Percentiles rank a stretch among this genome's conserved stretches.
Evolutionary conservation across 805 yeast species (phyloP).

Genomic region (Myxozyma nipponensis): DNA sequence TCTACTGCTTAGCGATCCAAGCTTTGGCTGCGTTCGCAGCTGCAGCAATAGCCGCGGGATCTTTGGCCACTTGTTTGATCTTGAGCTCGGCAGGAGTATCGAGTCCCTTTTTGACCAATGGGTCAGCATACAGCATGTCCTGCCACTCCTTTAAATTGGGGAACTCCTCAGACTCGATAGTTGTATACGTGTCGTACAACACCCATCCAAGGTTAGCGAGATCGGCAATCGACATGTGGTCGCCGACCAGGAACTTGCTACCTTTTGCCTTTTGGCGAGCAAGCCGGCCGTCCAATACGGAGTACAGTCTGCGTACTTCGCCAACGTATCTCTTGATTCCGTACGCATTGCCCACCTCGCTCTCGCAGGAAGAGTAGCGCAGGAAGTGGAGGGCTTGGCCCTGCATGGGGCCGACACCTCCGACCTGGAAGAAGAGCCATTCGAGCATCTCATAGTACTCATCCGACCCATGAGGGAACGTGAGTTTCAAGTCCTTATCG

Average conservation of each 20-base stretch:
- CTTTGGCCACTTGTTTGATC: constrained; percentile 13
- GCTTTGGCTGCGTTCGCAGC: background rate
- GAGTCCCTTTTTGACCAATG: constrained; percentile 52
- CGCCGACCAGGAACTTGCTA: constrained; percentile 55
- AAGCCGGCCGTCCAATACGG: constrained; percentile 41
- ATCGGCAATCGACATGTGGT: constrained; percentile 50
- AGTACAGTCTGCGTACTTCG: constrained; percentile 52
- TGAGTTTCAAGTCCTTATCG: constrained; percentile 50
- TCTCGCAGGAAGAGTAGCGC: constrained; percentile 37
- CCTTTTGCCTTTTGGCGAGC: constrained; percentile 38
- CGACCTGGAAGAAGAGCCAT: constrained; percentile 24
- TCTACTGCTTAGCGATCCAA: constrained; percentile 12
- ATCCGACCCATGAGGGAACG: constrained; percentile 38
- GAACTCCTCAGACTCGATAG: constrained; percentile 32
- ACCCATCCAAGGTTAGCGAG: constrained; percentile 17
- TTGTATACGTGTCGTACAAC: constrained; percentile 5
- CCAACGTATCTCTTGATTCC: constrained; percentile 50
- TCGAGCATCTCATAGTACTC: constrained; percentile 42
- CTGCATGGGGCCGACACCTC: constrained; percentile 41
- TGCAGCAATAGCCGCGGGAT: constrained; percentile 6
- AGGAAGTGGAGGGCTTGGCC: constrained; percentile 54
- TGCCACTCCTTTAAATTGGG: constrained; percentile 86
- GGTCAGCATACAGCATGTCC: constrained; percentile 82
- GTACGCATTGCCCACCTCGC: constrained; percentile 48
- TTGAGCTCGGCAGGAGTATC: constrained; percentile 26